Conservation (phyloP, 345 rosid species). For the Cochlearia excelsa region DNA sequence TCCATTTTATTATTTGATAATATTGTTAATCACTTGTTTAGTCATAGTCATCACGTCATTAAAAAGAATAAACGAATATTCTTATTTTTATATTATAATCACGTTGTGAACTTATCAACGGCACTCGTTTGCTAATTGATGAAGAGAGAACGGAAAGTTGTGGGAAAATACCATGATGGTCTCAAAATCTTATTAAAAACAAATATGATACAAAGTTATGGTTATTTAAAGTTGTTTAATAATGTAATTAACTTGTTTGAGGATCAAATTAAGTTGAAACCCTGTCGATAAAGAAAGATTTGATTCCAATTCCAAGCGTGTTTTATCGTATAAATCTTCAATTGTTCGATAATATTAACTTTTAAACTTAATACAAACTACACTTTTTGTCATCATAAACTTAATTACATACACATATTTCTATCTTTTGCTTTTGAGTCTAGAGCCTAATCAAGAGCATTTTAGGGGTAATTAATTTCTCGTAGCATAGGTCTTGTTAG, state of each 20-base stretch:
- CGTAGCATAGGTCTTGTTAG: constrained; percentile 22
- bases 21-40: constrained; percentile 34
- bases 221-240: background rate
- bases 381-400: background rate
- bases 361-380: background rate
- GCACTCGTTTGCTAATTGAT: constrained; percentile 14
- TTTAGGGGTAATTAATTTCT: constrained; percentile 21
- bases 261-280: constrained; percentile 3
- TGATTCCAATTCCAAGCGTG: constrained; percentile 7
- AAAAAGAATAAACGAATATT: constrained; percentile 33
- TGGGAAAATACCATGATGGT: constrained; percentile 16
- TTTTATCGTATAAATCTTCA: background rate
- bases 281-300: constrained; percentile 17
- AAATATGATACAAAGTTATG: background rate
- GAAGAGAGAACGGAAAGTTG: constrained; percentile 1
- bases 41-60: constrained; percentile 36
- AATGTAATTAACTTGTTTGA: constrained; percentile 2
- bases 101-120: constrained; percentile 26
- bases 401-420: background rate
- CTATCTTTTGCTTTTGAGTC: constrained; percentile 24
- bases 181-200: background rate
- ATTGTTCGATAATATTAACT: constrained; percentile 9
- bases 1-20: constrained; percentile 26
- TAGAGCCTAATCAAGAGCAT: constrained; percentile 28
- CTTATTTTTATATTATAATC: constrained; percentile 9